Evolutionary conservation across 768 basidiomycete genomes (phyloP).

Genomic region (Lentinus tigrinus): DNA sequence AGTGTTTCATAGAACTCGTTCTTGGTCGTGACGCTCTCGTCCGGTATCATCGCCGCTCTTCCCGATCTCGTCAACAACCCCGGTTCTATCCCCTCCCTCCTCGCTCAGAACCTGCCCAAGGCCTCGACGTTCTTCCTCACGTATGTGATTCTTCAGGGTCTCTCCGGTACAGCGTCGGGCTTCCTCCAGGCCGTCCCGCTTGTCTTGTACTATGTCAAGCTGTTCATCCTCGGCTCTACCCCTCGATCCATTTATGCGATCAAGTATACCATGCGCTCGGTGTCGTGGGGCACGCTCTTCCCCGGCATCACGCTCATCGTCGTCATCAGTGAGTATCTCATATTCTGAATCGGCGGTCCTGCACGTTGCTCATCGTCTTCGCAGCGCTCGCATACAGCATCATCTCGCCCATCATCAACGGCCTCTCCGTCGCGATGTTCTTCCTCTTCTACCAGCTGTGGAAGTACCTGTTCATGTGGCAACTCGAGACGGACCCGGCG

Average conservation of each 20-base stretch:
- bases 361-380: background rate
- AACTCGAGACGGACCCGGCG: constrained; percentile 63
- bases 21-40: constrained; percentile 81
- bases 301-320: constrained; percentile 73
- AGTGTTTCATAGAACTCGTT: constrained; percentile 74
- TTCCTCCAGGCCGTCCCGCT: constrained; percentile 79
- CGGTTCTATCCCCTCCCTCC: constrained; percentile 58
- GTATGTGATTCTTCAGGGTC: constrained; percentile 75
- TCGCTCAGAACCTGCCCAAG: constrained; percentile 78
- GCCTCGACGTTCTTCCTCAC: constrained; percentile 92
- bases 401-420: constrained; percentile 93
- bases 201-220: constrained; percentile 86
- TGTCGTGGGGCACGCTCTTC: constrained; percentile 78
- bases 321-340: constrained; percentile 64
- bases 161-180: constrained; percentile 75
- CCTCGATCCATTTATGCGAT: constrained; percentile 82
- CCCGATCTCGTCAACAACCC: constrained; percentile 65
- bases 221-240: constrained; percentile 84
- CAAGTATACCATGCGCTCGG: constrained; percentile 68
- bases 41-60: constrained; percentile 79
- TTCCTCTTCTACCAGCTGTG: constrained; percentile 80
- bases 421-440: constrained; percentile 80
- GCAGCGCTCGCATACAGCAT: constrained; percentile 77
- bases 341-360: background rate
- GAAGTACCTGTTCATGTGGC: constrained; percentile 50